Evolutionary conservation across 176 grass and related monocot genomes (phyloP), one percentile per base, ranked within the genome.

Genomic region (Echinochloa phyllopogon): DNA sequence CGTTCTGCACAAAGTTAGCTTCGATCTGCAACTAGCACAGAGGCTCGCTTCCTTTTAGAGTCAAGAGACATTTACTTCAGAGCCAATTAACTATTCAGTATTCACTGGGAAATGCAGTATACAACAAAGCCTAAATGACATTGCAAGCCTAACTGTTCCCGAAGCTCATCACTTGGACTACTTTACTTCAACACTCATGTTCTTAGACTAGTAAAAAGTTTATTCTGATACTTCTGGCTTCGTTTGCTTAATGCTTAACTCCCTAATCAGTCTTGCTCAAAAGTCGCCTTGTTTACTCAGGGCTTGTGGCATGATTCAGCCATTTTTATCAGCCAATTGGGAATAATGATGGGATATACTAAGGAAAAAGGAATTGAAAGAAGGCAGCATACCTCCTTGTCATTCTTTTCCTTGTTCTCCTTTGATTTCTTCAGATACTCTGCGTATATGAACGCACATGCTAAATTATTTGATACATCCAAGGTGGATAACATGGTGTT

Each of bases 321-420:
- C 24, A 40, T 69, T 69, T 48, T 68, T 37, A 0, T 18, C 5
- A 40, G 13, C 20, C 52, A 25, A 20, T 51, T 17, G 65, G 63
- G 15, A 20, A 72, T 55, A 25, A 57, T 45, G 27, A 52, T 43
- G 25, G 25, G 12, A 39, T 59, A 33, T 33, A 41, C 21, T 56
- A 43, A 72, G 44, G 2, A 4, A 15, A 55, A 78, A 67, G 7
- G 37, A 61, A 61, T 4, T 65, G 20, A 87, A 29, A 40, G 37
- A 76, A 77, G 1, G 3, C 20, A 1, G 15, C 56, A 62, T 42
- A 99, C 94, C 94, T 99, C 91, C 80, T 92, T 99, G 68, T 94
- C 94, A 59, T 94, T 91, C 79, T 91, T 99, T 12, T 84, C 90
- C 64, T 99, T 99, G 92, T 96, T 96, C 67, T 94, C 86, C 77